Conservation (phyloP, 768 basidiomycete species). For the Phylloporus rhodoxanthus region DNA sequence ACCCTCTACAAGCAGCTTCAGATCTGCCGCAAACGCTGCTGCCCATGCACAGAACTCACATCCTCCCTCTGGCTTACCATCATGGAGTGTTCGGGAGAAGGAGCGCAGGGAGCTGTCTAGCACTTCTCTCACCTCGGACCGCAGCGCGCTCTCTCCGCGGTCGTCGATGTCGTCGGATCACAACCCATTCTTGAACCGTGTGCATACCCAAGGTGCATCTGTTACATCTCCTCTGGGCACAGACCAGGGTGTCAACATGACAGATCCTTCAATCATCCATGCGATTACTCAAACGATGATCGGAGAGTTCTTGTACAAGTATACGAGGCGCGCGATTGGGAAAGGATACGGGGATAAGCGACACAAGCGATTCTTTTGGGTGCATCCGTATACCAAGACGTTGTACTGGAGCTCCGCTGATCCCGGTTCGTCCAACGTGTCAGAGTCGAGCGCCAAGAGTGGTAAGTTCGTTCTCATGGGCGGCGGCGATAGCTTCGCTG, state of each 20-base stretch:
- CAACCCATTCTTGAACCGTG: conserved; percentile 42
- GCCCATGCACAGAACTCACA: conserved; percentile 44
- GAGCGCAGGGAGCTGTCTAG: conserved; percentile 57
- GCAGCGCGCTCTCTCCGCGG: conserved; percentile 63
- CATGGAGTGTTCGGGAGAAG: conserved; percentile 46
- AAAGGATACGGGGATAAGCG: conserved; percentile 86
- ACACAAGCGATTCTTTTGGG: conserved; percentile 97
- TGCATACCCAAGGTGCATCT: conserved; percentile 34
- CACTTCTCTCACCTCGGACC: conserved; percentile 65
- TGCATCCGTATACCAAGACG: conserved; percentile 98
- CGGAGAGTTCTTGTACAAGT: conserved; percentile 97
- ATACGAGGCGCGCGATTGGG: conserved; percentile 83
- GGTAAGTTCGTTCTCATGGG: conserved; percentile 51
- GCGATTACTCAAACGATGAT: conserved; percentile 99
- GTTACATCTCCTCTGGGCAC: conserved; percentile 39
- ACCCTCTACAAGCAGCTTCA: conserved; percentile 78
- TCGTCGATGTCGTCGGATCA: conserved; percentile 81
- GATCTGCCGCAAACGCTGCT: conserved; percentile 62
- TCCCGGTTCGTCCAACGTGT: conserved; percentile 81
- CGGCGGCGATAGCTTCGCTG: conserved; percentile 6
- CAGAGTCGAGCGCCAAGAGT: conserved; percentile 93
- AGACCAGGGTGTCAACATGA: conserved; percentile 40
- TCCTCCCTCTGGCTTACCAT: conserved; percentile 39
- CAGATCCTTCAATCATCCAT: conserved; percentile 89
- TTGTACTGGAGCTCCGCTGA: conserved; percentile 95